A percentile compares a stretch with the other conserved stretches of the same genome.
These are phyloP conservation scores for Leishmania gerbilli DNA, from an alignment of 208 protist genomes.

Conservation along the genomic window DNA sequence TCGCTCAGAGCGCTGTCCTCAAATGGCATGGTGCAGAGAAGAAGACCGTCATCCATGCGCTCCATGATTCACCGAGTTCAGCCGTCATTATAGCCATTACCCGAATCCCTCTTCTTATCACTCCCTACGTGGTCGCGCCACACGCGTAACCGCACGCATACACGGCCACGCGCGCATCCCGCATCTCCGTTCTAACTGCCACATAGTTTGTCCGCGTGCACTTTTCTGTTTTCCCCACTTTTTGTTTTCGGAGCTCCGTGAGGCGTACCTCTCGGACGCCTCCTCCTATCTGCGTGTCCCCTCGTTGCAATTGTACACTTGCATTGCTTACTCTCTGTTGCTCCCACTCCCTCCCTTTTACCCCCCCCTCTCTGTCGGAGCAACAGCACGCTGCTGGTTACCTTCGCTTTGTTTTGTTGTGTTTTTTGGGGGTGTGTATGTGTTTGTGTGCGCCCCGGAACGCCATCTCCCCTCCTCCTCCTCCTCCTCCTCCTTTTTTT, in stretches of 20 bases:
- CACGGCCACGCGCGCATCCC: not conserved
- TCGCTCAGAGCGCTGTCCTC: not conserved
- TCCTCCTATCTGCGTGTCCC: not conserved
- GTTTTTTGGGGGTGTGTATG: not conserved
- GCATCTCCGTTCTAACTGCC: not conserved
- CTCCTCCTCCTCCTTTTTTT: too few relatives aligned
- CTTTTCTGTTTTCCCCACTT: not conserved
- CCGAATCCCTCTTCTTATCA: not conserved
- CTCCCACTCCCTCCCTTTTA: too few relatives aligned
- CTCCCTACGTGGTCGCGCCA: not conserved
- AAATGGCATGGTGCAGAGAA: not conserved
- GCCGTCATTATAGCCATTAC: not conserved
- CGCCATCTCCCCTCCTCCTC: not conserved
- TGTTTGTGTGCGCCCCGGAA: not conserved
- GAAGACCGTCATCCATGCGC: not conserved
- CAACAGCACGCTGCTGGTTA: not conserved
- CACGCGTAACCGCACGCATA: not conserved
- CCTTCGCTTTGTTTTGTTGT: not conserved
- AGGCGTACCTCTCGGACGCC: too few relatives aligned
- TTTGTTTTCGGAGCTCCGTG: not conserved
- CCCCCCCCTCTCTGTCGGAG: not conserved
- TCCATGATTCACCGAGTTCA: not conserved
- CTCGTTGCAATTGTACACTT: not conserved
- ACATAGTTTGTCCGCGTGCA: not conserved
- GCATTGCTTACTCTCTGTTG: not conserved